A percentile compares a stretch with the other conserved stretches of the same genome.
Conservation (phyloP, 164 flowering plant genomes). For the Macadamia tetraphylla region DNA sequence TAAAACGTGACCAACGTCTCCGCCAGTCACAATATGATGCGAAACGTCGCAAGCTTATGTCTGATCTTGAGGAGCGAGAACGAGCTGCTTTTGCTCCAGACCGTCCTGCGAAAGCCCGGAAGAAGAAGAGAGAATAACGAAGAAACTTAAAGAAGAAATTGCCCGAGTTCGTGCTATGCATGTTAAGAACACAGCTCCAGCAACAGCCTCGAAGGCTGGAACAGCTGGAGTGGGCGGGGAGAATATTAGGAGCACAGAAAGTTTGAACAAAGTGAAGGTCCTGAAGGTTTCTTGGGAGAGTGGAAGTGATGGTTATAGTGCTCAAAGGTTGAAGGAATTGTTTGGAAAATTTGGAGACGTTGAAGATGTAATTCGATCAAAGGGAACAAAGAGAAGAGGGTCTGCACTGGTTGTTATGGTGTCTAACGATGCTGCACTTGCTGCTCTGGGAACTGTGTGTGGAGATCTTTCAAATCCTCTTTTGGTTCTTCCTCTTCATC, state of each 20-base stretch:
- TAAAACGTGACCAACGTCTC: slow-evolving; percentile 38
- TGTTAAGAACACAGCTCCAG: slow-evolving; percentile 22
- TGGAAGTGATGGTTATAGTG: slow-evolving; percentile 44
- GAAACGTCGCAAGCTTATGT: slow-evolving; percentile 64
- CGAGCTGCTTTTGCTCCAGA: slow-evolving; percentile 53
- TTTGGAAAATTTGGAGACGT: slow-evolving; percentile 73
- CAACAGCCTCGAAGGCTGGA: slow-evolving; percentile 12
- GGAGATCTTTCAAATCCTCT: slow-evolving; percentile 71
- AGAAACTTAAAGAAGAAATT: slow-evolving; percentile 62
- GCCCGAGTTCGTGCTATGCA: slow-evolving; percentile 61
- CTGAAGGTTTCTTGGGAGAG: slow-evolving; percentile 84
- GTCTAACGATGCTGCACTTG: slow-evolving; percentile 61
- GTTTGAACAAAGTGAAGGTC: slow-evolving; percentile 50
- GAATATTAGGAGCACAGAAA: slow-evolving; percentile 15
- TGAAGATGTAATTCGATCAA: slow-evolving; percentile 59
- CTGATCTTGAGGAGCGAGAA: slow-evolving; percentile 76
- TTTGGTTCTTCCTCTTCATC: slow-evolving; percentile 59
- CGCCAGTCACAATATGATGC: slow-evolving; percentile 42
- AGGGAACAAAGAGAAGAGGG: slow-evolving; percentile 49
- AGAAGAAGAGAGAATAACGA: slow-evolving; percentile 62
- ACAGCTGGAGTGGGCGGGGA: slow-evolving; percentile 6
- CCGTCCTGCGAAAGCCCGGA: slow-evolving; percentile 27
- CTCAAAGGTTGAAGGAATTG: slow-evolving; percentile 45
- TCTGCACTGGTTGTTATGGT: slow-evolving; percentile 82
- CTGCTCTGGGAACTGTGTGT: slow-evolving; percentile 44